Evolutionary conservation across 1,284 basidiomycete genomes (phyloP).

Genomic region (Grifola frondosa): DNA sequence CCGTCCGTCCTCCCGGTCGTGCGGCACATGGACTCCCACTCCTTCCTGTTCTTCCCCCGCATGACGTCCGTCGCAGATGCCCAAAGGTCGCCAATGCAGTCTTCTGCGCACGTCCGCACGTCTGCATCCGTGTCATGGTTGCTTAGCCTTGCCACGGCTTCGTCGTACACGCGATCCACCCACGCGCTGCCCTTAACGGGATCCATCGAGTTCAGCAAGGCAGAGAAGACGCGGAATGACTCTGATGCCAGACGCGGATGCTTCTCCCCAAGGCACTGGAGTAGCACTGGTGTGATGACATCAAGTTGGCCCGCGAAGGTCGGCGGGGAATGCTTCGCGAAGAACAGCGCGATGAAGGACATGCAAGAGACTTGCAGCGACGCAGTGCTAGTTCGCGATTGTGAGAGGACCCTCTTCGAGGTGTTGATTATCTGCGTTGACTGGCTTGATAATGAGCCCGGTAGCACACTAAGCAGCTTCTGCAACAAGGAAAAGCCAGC

Average conservation of each 20-base stretch:
- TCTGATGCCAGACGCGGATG: conserved; percentile 81
- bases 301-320: conserved; percentile 64
- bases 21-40: conserved; percentile 82
- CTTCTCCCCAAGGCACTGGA: conserved; percentile 68
- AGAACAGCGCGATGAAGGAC: conserved; percentile 83
- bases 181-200: conserved; percentile 62
- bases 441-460: conserved; percentile 79
- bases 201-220: conserved; percentile 61
- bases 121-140: conserved; percentile 90
- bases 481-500: conserved; percentile 82
- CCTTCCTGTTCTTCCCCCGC: conserved; percentile 57
- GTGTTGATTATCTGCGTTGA: conserved; percentile 61
- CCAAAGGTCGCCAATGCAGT: conserved; percentile 84
- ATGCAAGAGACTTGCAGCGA: conserved; percentile 79
- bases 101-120: conserved; percentile 82
- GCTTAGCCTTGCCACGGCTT: conserved; percentile 69
- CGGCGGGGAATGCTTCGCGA: conserved; percentile 75
- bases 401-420: conserved; percentile 61
- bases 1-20: conserved; percentile 72
- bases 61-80: conserved; percentile 79
- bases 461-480: conserved; percentile 76
- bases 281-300: conserved; percentile 69
- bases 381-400: conserved; percentile 67
- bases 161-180: conserved; percentile 71
- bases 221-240: conserved; percentile 78